phyloP scores from a whole-genome alignment of 2,329 filamentous ascomycete genomes.

The Lasiodiplodia sp. region DNA sequence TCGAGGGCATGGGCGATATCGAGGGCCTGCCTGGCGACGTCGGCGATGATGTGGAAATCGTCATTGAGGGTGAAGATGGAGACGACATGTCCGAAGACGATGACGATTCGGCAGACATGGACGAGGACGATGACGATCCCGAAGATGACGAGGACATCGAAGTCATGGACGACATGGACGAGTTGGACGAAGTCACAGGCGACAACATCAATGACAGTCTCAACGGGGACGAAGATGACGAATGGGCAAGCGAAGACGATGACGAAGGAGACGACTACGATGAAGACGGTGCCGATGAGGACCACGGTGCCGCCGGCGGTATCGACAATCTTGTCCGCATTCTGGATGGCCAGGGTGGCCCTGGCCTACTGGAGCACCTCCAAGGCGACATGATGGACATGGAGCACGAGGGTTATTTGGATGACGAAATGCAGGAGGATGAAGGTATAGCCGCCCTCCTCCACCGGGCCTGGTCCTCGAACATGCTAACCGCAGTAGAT shows the following conservation, averaged over 20 bases:
- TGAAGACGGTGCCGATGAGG: constrained; percentile 63
- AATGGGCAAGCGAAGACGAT: constrained; percentile 54
- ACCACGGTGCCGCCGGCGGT: constrained; percentile 50
- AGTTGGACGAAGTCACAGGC: constrained; percentile 57
- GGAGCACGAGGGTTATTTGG: constrained; percentile 59
- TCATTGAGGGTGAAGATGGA: constrained; percentile 70
- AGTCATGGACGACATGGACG: constrained; percentile 59
- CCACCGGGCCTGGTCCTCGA: not conserved
- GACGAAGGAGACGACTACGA: constrained; percentile 53
- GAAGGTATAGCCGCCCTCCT: constrained; percentile 59
- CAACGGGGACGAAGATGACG: constrained; percentile 47
- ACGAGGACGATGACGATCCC: constrained; percentile 63
- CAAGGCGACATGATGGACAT: constrained; percentile 55
- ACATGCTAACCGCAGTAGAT: constrained; percentile 31
- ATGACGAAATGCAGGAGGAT: constrained; percentile 66
- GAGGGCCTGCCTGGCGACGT: constrained; percentile 69
- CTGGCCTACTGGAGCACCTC: constrained; percentile 47
- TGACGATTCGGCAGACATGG: constrained; percentile 61
- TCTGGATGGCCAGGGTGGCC: constrained; percentile 46
- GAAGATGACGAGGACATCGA: constrained; percentile 64
- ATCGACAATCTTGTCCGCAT: constrained; percentile 38
- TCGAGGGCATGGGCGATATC: constrained; percentile 78
- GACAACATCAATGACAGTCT: constrained; percentile 57
- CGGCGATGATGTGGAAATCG: constrained; percentile 81
- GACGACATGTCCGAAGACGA: constrained; percentile 65